Base-by-base conservation (phyloP, 768 basidiomycete genomes). In the Terana coerulea region DNA sequence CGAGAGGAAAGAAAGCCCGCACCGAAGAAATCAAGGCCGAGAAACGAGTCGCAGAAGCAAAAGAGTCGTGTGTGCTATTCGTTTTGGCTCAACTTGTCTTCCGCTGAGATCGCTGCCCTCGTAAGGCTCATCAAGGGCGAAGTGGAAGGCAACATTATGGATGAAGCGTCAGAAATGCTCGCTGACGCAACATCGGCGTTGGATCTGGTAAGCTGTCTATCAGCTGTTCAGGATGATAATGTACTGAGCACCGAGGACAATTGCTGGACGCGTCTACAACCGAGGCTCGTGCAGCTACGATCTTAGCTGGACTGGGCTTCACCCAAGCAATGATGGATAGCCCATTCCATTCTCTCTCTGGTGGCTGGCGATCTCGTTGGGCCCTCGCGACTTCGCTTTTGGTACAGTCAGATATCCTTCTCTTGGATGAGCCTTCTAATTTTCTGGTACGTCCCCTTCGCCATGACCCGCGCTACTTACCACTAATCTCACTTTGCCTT, bases 151-250 rank as follows among this genome's bases (percentile, higher is more conserved):
- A 31, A 53, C 37, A 47, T 25, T 17, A 22, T 24, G 6, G 50
- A 37, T 8, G 50, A 54, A 42, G 60, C 55, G 3, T 52, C 56
- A 17, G 57, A 55, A 21, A 46, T 61, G 51, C 55, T 59, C n/a
- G 34, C 51, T 6, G 57, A 61, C 47, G 57, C 59, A 6, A 56
- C 58, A 41, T 51, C 52, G 5, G 46, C 57, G 33, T 47, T 61
- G 50, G 57, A 61, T 35, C 44, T 61, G 3, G 51, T 57, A 12
- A 47, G 57, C 26, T 50, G 54, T 39, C 53, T 34, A 2, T 21
- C 26, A 1, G 49, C 29, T 14, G 48, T 53, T 47, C 51, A 47
- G 21, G 49, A 59, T 21, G 50, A 46, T n/a, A 34, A 34, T 34
- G 33, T 17, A n/a, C n/a, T n/a, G n/a, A n/a, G n/a, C n/a, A n/a